A percentile compares a stretch with the other conserved stretches of the same genome.
These are phyloP conservation scores for Colletotrichum sp. DNA, from an alignment of 2,329 filamentous ascomycete genomes.

Conservation along the genomic window DNA sequence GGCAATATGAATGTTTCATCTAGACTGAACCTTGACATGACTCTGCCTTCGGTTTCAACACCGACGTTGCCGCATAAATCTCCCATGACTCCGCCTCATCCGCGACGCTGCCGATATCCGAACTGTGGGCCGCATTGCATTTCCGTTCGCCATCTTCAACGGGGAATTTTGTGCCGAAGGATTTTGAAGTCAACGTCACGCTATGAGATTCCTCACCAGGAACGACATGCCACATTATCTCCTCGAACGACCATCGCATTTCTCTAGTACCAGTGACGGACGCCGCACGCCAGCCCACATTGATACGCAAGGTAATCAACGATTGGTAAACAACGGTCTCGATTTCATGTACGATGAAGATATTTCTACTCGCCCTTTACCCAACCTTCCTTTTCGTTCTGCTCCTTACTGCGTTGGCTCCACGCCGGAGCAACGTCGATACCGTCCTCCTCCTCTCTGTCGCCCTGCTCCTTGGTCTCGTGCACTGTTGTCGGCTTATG, in stretches of 20 bases:
- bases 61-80: not conserved
- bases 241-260: not conserved
- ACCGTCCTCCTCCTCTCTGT: slow-evolving; percentile 65
- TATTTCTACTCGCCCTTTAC: slow-evolving; percentile 42
- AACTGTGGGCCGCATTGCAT: not conserved
- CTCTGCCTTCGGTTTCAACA: not conserved
- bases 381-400: slow-evolving; percentile 62
- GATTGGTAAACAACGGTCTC: not conserved
- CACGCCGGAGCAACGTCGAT: slow-evolving; percentile 66
- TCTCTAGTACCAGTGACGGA: not conserved
- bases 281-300: not conserved
- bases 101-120: not conserved
- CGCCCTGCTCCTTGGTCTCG: slow-evolving; percentile 66
- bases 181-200: not conserved
- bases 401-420: slow-evolving; percentile 58
- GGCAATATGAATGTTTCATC: not conserved
- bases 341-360: not conserved
- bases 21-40: not conserved
- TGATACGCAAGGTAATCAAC: not conserved
- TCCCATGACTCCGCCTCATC: not conserved
- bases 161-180: not conserved
- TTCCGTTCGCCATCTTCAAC: not conserved
- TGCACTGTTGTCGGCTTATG: slow-evolving; percentile 65
- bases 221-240: not conserved
- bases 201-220: not conserved